Conservation (phyloP, 177 flowering plant genomes). For the Telopea speciosissima region DNA sequence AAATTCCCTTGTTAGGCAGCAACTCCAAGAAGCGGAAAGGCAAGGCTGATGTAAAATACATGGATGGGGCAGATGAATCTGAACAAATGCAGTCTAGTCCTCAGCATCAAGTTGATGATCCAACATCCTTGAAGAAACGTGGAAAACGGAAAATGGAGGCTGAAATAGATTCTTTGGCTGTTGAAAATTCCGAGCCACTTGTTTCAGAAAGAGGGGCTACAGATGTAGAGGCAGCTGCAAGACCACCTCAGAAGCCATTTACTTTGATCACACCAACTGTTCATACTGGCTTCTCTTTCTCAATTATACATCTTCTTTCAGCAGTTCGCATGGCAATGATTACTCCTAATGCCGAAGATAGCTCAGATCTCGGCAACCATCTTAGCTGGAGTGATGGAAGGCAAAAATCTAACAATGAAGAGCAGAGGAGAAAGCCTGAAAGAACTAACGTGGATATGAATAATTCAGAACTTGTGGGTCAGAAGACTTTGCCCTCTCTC, state of each 20-base stretch:
- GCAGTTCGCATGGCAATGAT: constrained; percentile 88
- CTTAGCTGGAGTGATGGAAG: constrained; percentile 24
- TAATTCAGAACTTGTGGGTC: constrained; percentile 20
- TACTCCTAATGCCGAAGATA: constrained; percentile 57
- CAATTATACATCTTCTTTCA: constrained; percentile 90
- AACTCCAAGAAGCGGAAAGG: constrained; percentile 62
- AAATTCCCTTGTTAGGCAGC: constrained; percentile 36
- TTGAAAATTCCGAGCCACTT: constrained; percentile 30
- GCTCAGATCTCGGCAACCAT: constrained; percentile 31
- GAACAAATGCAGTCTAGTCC: constrained; percentile 24
- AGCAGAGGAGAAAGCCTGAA: constrained; percentile 29
- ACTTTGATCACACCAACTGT: constrained; percentile 81
- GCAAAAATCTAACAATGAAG: constrained; percentile 22
- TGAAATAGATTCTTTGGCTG: constrained; percentile 27
- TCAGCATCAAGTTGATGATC: constrained; percentile 32
- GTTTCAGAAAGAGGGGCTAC: constrained; percentile 30
- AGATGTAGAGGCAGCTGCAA: constrained; percentile 56
- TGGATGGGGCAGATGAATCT: constrained; percentile 35
- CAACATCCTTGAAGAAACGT: constrained; percentile 36
- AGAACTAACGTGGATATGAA: constrained; percentile 30
- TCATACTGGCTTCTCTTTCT: constrained; percentile 85
- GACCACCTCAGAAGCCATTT: constrained; percentile 60
- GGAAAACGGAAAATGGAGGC: constrained; percentile 49
- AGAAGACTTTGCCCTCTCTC: constrained; percentile 52
- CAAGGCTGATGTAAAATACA: constrained; percentile 30